Evolutionary conservation across 331 rosid genomes (phyloP), one percentile per base, ranked within the genome.

Genomic region (Pyracantha coccinea): DNA sequence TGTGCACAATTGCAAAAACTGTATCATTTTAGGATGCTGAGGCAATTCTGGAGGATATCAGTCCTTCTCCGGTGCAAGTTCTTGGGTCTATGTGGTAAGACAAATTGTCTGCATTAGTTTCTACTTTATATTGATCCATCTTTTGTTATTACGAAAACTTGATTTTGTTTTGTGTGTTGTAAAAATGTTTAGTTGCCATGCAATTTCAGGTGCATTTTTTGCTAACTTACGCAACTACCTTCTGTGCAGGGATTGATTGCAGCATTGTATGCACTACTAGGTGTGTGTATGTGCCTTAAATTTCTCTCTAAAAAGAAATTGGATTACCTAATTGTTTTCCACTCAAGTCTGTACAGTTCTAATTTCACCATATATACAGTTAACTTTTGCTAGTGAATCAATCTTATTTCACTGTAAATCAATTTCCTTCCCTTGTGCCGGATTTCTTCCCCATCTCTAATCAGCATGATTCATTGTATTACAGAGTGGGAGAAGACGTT

Each of bases 401-500:
- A 35, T 35, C 54, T 47, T 47, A 47, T 47, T 47, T 10, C 16
- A 47, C 54, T 10, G 54, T 8, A 10, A 47, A 54, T 7, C 20
- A 20, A n/a, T 6, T 60, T 60, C n/a, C 65, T 13, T 17, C 33
- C 5, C 5, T 29, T 20, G 38, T 47, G 19, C 6, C n/a, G 25
- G 32, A 35, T 44, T 61, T 29, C 21, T 69, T 68, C 32, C 21
- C 45, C 28, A 64, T 69, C 75, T 77, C 77, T 84, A 57, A 88
- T 86, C 24, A 66, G 58, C 65, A 47, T 65, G 52, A 44, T 82
- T 72, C 44, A 59, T 72, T 54, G 38, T 72, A 57, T 86, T 38
- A 68, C 95, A 88, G 98, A 93, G 73, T 93, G 98, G 98, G 97
- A 93, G 91, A 90, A 75, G 75, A 88, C 96, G 21, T 77, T 93